Evolutionary conservation across 2,329 filamentous ascomycete species (phyloP), one percentile per base, ranked within the genome.

Genomic region (Periconia sp.): DNA sequence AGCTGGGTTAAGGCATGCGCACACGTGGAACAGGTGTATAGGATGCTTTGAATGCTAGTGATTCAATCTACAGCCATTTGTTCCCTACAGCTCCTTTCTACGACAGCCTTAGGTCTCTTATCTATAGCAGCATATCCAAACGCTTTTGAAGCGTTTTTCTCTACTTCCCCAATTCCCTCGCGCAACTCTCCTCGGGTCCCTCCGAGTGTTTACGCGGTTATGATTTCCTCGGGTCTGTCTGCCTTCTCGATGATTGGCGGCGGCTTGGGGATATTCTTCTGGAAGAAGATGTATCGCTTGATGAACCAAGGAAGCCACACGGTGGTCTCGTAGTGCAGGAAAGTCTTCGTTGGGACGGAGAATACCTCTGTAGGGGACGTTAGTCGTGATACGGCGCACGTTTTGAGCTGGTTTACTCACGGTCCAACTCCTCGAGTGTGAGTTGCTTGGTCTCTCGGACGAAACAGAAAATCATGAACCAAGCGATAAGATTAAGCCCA

Each of bases 281-380:
- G 61, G 31, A 75, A 46, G 13, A 75, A 46, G 13, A 75, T 50
- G 40, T 72, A 56, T 23, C 65, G 59, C 54, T 72, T 73, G 59
- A 74, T 50, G 52, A 73, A 74, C 48, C 69, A 75, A 4, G 73
- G 73, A 7, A 74, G 57, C 64, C 62, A 70, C 5, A 65, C 55
- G 12, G 50, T 69, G 19, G 59, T 48, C 46, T 75, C 70, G 51
- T 75, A 69, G n/a, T 48, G 43, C 23, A 74, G 48, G 60, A 63
- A 74, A 2, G 42, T 46, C 43, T 54, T 63, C 2, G 67, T 70
- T 2, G 66, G 67, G 7, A 70, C 65, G 7, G 53, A 61, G 32
- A 70, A 70, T 36, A 70, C 65, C 40, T 65, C 46, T 53, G 37
- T 31, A 10, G 7, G 28, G 28, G 28, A 15, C 7, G 13, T 8